Percentiles rank a stretch among this genome's conserved stretches.
Evolutionary conservation across 2,329 filamentous ascomycete species (phyloP).

Genomic region (Phialemonium atrogriseum): DNA sequence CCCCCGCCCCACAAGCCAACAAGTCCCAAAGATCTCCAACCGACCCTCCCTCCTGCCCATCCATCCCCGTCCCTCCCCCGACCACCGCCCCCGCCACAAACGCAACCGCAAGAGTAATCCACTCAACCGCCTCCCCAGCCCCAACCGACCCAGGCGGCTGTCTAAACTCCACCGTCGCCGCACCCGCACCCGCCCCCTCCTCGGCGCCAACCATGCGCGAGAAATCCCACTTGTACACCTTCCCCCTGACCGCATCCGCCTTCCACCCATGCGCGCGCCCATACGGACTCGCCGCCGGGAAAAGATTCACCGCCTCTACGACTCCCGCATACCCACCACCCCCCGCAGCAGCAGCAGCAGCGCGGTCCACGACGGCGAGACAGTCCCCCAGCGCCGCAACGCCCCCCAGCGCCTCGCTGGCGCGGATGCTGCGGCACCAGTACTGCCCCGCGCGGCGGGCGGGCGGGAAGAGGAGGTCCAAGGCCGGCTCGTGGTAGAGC

Average conservation of each 20-base stretch:
- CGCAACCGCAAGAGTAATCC: conserved; percentile 22
- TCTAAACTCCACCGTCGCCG: conserved; percentile 28
- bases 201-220: conserved; percentile 15
- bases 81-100: conserved; percentile 23
- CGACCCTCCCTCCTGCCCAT: conserved; percentile 7
- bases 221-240: conserved; percentile 32
- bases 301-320: conserved; percentile 23
- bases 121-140: conserved; percentile 21
- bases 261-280: conserved; percentile 21
- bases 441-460: conserved; percentile 16
- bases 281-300: conserved; percentile 19
- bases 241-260: conserved; percentile 26
- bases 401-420: conserved; percentile 15
- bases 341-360: conserved; percentile 3
- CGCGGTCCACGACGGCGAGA: conserved; percentile 16
- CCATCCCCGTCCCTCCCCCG: conserved; percentile 6
- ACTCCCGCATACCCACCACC: too few relatives aligned
- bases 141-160: conserved; percentile 23
- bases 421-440: conserved; percentile 28
- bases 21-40: conserved; percentile 18
- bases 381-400: conserved; percentile 13
- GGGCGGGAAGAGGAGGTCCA: conserved; percentile 22
- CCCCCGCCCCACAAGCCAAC: conserved; percentile 13
- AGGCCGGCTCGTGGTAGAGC: conserved; percentile 24
- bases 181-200: conserved; percentile 5